A percentile compares a stretch with the other conserved stretches of the same genome.
Conservation (phyloP, 2,329 filamentous ascomycete genomes). For the Sporothrix humicola region DNA sequence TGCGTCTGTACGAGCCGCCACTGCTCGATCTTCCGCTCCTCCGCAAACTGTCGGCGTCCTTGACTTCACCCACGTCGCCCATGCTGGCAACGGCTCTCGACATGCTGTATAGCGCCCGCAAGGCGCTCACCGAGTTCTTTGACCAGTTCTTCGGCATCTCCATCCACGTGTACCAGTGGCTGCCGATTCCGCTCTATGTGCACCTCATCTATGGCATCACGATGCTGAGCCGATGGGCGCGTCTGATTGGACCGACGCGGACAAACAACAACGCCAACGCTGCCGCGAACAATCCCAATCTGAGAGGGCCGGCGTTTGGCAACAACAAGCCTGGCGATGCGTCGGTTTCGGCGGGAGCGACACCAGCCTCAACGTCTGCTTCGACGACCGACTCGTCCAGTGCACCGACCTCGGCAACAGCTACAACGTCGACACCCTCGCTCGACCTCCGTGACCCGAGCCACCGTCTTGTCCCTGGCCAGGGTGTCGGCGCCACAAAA, state of each 20-base stretch:
- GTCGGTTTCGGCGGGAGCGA: background rate
- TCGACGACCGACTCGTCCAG: background rate
- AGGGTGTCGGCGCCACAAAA: constrained; percentile 21
- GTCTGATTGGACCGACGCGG: constrained; percentile 46
- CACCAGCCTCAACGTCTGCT: background rate
- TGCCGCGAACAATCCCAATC: background rate
- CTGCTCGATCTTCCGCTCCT: constrained; percentile 50
- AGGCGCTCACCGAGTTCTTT: constrained; percentile 57
- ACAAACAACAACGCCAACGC: background rate
- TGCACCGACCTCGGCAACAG: background rate
- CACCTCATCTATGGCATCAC: constrained; percentile 58
- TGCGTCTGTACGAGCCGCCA: constrained; percentile 57
- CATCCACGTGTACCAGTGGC: constrained; percentile 49
- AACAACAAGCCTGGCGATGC: background rate
- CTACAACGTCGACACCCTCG: background rate
- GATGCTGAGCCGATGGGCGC: constrained; percentile 59
- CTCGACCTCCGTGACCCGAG: constrained; percentile 27
- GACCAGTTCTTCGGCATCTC: constrained; percentile 55
- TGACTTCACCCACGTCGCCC: constrained; percentile 46
- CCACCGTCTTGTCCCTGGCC: constrained; percentile 30
- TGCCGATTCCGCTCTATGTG: constrained; percentile 53
- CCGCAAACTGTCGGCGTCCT: constrained; percentile 51
- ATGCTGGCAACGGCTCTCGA: constrained; percentile 52
- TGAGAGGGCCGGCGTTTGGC: background rate
- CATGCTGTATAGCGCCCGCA: constrained; percentile 56